phyloP scores from a whole-genome alignment of 2,329 filamentous ascomycete genomes.

The Pseudocercospora fuligena region DNA sequence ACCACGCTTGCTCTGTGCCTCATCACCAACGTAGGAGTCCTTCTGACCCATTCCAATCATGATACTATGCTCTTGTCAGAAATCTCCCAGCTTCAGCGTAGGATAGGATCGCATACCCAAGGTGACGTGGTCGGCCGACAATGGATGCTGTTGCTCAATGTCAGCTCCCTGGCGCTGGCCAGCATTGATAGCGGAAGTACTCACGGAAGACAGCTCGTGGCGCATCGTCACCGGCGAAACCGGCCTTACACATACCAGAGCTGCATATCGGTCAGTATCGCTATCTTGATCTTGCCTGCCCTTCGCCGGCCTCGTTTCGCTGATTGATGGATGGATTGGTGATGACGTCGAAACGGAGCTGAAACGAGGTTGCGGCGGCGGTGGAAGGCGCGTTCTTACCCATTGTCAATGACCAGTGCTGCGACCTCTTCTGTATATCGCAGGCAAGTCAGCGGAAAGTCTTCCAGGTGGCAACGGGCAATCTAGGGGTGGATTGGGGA shows the following conservation, averaged over 20 bases:
- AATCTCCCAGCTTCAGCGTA: conserved; percentile 23
- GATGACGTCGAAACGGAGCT: conserved; percentile 41
- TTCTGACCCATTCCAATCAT: conserved; percentile 99
- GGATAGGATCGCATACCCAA: conserved; percentile 73
- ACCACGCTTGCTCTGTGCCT: conserved; percentile 99
- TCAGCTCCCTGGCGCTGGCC: conserved; percentile 30
- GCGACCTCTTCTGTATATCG: conserved; percentile 89
- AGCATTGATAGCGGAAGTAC: conserved; percentile 54
- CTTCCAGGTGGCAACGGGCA: conserved; percentile 13
- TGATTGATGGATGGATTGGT: conserved; percentile 22
- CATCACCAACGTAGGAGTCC: conserved; percentile 99
- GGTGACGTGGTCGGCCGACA: conserved; percentile 98
- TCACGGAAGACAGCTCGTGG: conserved; percentile 99
- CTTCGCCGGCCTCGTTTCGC: conserved; percentile 15
- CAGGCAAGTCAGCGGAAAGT: conserved; percentile 32
- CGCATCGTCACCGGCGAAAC: conserved; percentile 99
- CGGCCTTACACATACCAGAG: conserved; percentile 99
- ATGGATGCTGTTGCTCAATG: conserved; percentile 77
- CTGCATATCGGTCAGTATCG: conserved; percentile 56
- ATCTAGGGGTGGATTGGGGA: conserved; percentile 21
- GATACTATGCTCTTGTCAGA: conserved; percentile 71
- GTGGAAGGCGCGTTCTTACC: conserved; percentile 69
- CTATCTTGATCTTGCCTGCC: conserved; percentile 16
- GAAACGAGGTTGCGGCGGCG: conserved; percentile 45
- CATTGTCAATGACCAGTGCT: conserved; percentile 99